Percentiles rank a stretch among this genome's conserved stretches.
These are phyloP conservation scores for Tolypocladium ovalisporum DNA, from an alignment of 2,329 filamentous ascomycete species.

Conservation along the genomic window DNA sequence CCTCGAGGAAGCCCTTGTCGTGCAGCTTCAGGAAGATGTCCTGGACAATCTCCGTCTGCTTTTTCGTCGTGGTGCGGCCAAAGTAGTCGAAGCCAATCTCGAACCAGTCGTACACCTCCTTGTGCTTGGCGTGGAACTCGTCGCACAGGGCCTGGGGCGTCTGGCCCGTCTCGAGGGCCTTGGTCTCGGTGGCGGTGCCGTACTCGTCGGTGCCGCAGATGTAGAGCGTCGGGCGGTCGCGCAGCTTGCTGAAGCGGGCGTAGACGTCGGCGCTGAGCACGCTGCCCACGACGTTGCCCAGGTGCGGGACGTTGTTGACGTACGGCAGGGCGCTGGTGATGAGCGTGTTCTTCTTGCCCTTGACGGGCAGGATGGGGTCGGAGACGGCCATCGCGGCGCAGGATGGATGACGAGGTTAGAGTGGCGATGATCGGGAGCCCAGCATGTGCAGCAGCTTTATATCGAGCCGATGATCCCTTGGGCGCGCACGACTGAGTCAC, in stretches of 20 bases:
- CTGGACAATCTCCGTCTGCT: conserved; percentile 90
- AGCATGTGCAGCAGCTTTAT: background rate
- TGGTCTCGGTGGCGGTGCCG: conserved; percentile 91
- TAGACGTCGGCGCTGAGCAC: conserved; percentile 86
- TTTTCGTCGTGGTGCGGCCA: conserved; percentile 76
- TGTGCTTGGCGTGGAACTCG: conserved; percentile 86
- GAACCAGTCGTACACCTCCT: conserved; percentile 93
- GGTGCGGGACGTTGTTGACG: conserved; percentile 63
- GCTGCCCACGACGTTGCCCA: conserved; percentile 81
- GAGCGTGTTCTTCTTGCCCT: conserved; percentile 76
- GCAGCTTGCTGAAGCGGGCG: conserved; percentile 67
- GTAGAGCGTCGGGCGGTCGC: conserved; percentile 70
- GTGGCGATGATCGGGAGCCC: background rate
- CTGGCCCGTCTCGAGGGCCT: conserved; percentile 78
- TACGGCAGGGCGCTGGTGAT: conserved; percentile 90
- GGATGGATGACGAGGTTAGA: background rate
- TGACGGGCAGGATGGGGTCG: conserved; percentile 47
- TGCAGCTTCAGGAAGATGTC: conserved; percentile 81
- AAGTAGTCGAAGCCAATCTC: conserved; percentile 92
- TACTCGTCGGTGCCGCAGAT: conserved; percentile 84
- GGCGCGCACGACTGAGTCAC: conserved; percentile 1
- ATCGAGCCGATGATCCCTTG: background rate
- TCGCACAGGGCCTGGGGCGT: conserved; percentile 77
- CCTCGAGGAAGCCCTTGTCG: conserved; percentile 79
- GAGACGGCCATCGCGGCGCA: conserved; percentile 5